Conservation (phyloP, 306 rosid genomes). For the Citrullus colocynthis region DNA sequence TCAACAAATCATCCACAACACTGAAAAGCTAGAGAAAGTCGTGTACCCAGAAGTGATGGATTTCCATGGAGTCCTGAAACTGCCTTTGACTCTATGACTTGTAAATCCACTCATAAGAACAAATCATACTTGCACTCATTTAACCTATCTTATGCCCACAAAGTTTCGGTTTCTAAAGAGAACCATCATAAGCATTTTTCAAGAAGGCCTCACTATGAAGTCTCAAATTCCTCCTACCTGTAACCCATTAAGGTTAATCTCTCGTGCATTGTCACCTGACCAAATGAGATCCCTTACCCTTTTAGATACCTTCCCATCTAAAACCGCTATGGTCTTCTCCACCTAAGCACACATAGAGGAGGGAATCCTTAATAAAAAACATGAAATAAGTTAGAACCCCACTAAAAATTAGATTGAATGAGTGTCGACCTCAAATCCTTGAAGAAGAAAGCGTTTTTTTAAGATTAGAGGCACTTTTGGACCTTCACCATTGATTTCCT, state of each 20-base stretch:
- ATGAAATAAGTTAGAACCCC: too few relatives aligned
- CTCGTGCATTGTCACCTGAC: neutral
- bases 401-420: too few relatives aligned
- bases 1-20: neutral
- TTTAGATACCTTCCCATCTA: too few relatives aligned
- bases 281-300: neutral
- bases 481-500: too few relatives aligned
- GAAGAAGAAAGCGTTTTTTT: too few relatives aligned
- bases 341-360: too few relatives aligned
- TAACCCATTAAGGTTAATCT: neutral
- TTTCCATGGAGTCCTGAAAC: too few relatives aligned
- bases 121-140: neutral
- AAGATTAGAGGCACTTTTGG: too few relatives aligned
- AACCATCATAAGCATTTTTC: neutral
- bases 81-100: neutral
- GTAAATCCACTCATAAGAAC: neutral
- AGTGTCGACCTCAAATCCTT: too few relatives aligned
- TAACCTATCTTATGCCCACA: neutral
- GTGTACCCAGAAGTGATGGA: neutral
- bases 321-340: too few relatives aligned
- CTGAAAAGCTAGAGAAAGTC: neutral
- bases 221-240: neutral
- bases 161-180: neutral
- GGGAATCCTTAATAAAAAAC: too few relatives aligned
- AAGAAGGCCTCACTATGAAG: neutral